phyloP scores from a whole-genome alignment of 352 stramenopile species.

The Phytophthora gonapodyides region DNA sequence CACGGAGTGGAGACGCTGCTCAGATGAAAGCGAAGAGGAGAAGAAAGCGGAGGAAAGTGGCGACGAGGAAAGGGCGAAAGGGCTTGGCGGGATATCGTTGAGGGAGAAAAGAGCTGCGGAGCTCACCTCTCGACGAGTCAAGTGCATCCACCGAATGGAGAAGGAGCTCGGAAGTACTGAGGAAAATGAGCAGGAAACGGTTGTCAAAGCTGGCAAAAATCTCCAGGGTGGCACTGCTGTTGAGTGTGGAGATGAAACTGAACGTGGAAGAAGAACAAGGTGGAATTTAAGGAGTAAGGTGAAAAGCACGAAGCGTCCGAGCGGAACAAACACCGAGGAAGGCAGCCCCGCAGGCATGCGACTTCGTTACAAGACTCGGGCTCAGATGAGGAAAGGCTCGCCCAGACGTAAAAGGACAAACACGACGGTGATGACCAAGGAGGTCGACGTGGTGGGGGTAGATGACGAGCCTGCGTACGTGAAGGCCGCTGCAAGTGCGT shows the following conservation, averaged over 20 bases:
- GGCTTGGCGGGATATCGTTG: not conserved
- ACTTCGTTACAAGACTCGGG: too few species aligned
- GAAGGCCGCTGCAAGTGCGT: not conserved
- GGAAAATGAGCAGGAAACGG: not conserved
- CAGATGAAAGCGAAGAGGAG: constrained; percentile 13
- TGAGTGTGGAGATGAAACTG: not conserved
- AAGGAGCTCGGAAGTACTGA: constrained; percentile 5
- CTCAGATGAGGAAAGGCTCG: too few species aligned
- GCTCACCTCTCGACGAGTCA: constrained; percentile 5
- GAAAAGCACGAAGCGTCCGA: not conserved
- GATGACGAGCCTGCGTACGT: not conserved
- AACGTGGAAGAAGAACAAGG: not conserved
- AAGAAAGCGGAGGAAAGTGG: constrained; percentile 3
- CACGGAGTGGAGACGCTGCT: not conserved
- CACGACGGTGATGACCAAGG: not conserved
- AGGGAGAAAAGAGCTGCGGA: not conserved
- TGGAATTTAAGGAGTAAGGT: constrained; percentile 16
- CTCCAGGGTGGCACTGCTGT: not conserved
- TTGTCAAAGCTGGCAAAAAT: not conserved
- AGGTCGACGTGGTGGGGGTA: not conserved
- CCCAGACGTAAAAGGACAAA: not conserved
- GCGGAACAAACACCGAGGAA: not conserved
- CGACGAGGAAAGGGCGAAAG: not conserved
- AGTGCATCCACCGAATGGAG: constrained; percentile 3
- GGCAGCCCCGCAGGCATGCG: too few species aligned